These are phyloP conservation scores for Epichloe hybrida DNA, from an alignment of 2,329 filamentous ascomycete genomes.

Conservation along the genomic window DNA sequence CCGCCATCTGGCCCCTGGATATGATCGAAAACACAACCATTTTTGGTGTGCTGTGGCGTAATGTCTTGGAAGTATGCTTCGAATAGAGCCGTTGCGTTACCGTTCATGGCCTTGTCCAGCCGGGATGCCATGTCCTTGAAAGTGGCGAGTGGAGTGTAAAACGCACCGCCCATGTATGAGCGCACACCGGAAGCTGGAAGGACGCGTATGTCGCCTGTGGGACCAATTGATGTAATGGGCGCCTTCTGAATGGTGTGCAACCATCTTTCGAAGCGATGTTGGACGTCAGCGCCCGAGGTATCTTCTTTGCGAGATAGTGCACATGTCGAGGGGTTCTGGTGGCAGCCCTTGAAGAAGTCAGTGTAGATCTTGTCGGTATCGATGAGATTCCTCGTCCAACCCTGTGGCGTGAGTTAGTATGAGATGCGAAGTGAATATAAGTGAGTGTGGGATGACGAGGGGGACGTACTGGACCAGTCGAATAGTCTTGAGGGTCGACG, in stretches of 20 bases:
- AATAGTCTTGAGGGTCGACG: slow-evolving; percentile 19
- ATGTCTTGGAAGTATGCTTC: background rate
- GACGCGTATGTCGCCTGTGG: slow-evolving; percentile 7
- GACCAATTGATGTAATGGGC: slow-evolving; percentile 11
- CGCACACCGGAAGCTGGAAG: slow-evolving; percentile 12
- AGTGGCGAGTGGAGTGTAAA: slow-evolving; percentile 16
- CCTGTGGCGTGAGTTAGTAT: slow-evolving; percentile 1
- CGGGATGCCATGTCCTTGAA: slow-evolving; percentile 2
- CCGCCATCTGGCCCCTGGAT: background rate
- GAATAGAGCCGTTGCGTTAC: background rate
- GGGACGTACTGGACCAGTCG: slow-evolving; percentile 13
- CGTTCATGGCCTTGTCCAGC: slow-evolving; percentile 3
- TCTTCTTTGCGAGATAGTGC: slow-evolving; percentile 3
- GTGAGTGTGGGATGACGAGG: background rate
- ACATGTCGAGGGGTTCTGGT: slow-evolving; percentile 7
- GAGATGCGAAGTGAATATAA: background rate
- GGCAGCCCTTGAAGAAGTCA: slow-evolving; percentile 20
- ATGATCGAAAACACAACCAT: background rate
- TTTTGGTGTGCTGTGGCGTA: background rate
- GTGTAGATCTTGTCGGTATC: slow-evolving; percentile 18
- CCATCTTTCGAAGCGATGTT: slow-evolving; percentile 14
- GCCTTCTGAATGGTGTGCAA: slow-evolving; percentile 9
- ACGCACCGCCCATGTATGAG: slow-evolving; percentile 9
- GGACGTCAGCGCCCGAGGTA: slow-evolving; percentile 3
- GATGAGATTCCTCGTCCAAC: slow-evolving; percentile 18